Evolutionary conservation across 257 asterid genomes (phyloP).

Genomic region (Nicotiana benthamiana): DNA sequence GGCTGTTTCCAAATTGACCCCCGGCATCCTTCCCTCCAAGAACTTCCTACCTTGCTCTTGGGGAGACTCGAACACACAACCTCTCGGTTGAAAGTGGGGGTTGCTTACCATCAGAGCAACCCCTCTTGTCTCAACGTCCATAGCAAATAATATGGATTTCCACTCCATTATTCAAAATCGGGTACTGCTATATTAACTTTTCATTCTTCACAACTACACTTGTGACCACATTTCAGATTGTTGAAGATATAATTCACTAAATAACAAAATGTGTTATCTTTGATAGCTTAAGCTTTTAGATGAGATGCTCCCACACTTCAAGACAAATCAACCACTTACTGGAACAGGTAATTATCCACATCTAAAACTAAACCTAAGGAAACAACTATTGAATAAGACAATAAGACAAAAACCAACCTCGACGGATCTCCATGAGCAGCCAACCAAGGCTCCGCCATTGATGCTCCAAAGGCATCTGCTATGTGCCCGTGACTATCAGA

Average conservation of each 20-base stretch:
- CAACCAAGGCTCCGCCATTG: conserved; percentile 95
- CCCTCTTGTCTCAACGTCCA: too few species aligned
- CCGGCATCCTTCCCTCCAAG: too few species aligned
- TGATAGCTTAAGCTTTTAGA: too few species aligned
- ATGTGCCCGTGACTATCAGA: conserved; percentile 49
- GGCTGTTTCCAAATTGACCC: too few species aligned
- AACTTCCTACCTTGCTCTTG: too few species aligned
- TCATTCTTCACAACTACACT: background rate
- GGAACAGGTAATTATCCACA: background rate
- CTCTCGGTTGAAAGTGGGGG: too few species aligned
- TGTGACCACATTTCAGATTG: conserved; percentile 1
- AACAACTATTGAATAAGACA: conserved; percentile 3
- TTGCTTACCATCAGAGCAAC: too few species aligned
- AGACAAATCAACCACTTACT: background rate
- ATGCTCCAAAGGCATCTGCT: conserved; percentile 81
- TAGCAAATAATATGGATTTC: background rate
- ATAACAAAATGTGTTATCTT: too few species aligned
- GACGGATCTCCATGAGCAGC: conserved; percentile 98
- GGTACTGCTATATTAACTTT: background rate
- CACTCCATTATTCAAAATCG: background rate
- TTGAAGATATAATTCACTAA: background rate
- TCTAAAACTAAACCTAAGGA: conserved; percentile 1
- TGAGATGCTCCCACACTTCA: too few species aligned
- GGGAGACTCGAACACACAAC: too few species aligned
- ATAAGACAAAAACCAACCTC: conserved; percentile 39